Evolutionary conservation across 2,329 filamentous ascomycete species (phyloP).

Genomic region (Pleoardoris graminearum): DNA sequence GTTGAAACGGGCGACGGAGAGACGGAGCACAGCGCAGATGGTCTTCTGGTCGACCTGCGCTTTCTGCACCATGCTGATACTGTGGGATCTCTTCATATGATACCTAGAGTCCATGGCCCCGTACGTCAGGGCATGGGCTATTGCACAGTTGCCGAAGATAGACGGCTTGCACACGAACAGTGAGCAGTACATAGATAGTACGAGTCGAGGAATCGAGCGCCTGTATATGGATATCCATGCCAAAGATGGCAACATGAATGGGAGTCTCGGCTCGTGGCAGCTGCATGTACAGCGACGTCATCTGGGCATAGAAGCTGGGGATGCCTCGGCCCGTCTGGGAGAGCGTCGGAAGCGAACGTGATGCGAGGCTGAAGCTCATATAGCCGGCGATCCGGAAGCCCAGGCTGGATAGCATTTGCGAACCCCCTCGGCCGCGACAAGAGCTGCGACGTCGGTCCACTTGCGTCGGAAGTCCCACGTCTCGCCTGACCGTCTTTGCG

Average conservation of each 20-base stretch:
- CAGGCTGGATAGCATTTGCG: background rate
- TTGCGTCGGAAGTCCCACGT: background rate
- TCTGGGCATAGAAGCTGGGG: constrained; percentile 2
- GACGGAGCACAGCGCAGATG: constrained; percentile 54
- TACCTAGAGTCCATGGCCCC: background rate
- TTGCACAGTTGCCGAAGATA: background rate
- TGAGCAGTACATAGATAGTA: background rate
- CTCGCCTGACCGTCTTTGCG: constrained; percentile 20
- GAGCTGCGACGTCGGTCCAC: background rate
- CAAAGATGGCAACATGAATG: constrained; percentile 14
- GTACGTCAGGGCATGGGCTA: too few species aligned
- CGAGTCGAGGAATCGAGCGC: too few species aligned
- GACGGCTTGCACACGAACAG: too few species aligned
- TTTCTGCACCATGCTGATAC: constrained; percentile 51
- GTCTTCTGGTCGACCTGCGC: constrained; percentile 53
- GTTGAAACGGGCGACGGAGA: constrained; percentile 75
- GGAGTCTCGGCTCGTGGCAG: constrained; percentile 15
- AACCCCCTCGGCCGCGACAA: background rate
- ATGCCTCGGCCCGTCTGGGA: constrained; percentile 5
- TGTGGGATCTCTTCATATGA: constrained; percentile 56
- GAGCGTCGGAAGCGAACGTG: constrained; percentile 8
- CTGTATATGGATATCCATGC: too few species aligned
- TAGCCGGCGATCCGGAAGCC: constrained; percentile 19
- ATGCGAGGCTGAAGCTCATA: constrained; percentile 12
- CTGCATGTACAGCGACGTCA: constrained; percentile 21